Evolutionary conservation across 2,329 filamentous ascomycete genomes (phyloP).

Genomic region (Magnaporthiopsis poae): DNA sequence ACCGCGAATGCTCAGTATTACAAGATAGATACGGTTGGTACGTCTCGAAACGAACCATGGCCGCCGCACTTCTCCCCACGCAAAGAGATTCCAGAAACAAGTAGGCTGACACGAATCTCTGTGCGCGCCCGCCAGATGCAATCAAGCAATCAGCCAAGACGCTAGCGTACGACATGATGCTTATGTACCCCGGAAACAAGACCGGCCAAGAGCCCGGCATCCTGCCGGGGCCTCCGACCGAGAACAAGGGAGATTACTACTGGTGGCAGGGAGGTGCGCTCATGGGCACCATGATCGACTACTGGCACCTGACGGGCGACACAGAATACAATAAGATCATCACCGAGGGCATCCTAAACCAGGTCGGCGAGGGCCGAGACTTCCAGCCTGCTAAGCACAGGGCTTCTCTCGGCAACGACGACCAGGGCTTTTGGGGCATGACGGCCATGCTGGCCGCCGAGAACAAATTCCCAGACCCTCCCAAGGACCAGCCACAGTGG

Average conservation of each 20-base stretch:
- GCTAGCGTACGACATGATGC: conserved; percentile 8
- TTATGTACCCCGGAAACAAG: conserved; percentile 5
- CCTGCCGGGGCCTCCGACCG: conserved; percentile 43
- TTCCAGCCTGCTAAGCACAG: conserved; percentile 54
- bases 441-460: conserved; percentile 60
- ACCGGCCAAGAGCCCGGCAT: conserved; percentile 44
- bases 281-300: conserved; percentile 60
- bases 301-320: conserved; percentile 60
- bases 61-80: not conserved
- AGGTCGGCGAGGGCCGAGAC: conserved; percentile 41
- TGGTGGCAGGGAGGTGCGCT: conserved; percentile 67
- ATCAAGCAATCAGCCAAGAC: conserved; percentile 5
- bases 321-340: conserved; percentile 50
- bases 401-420: conserved; percentile 52
- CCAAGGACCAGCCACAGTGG: conserved; percentile 46
- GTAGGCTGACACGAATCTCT: not conserved
- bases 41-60: not conserved
- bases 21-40: conserved; percentile 5
- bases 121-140: not conserved
- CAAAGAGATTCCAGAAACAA: not conserved
- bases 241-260: conserved; percentile 48
- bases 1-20: conserved; percentile 3
- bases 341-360: conserved; percentile 46
- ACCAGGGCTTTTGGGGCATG: conserved; percentile 63
- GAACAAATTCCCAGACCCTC: conserved; percentile 51